Conservation (phyloP, 2,329 filamentous ascomycete species). For the Waltergamsia citrina region DNA sequence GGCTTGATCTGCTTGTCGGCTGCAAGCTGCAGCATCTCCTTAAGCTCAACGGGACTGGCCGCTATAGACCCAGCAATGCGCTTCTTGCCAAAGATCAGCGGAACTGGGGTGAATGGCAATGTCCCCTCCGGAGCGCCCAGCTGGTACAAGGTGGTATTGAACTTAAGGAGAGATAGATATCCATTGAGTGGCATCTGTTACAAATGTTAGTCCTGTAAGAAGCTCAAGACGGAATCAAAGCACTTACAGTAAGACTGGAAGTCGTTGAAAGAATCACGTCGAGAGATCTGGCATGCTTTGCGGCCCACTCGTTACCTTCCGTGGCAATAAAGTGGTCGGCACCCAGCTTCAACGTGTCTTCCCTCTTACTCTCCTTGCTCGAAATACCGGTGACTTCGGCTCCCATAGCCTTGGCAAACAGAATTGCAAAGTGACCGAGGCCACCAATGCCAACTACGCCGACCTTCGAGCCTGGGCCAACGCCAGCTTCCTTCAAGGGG, state of each 20-base stretch:
- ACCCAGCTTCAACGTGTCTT: constrained; percentile 46
- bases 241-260: constrained; percentile 26
- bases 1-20: constrained; percentile 43
- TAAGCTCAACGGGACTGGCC: constrained; percentile 38
- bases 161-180: constrained; percentile 28
- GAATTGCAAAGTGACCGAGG: constrained; percentile 58
- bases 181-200: constrained; percentile 52
- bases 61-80: too few species aligned
- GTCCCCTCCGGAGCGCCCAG: constrained; percentile 2
- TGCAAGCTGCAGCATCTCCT: constrained; percentile 45
- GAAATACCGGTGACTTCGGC: constrained; percentile 53
- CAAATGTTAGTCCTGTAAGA: too few species aligned
- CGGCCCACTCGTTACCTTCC: constrained; percentile 42
- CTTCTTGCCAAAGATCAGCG: too few species aligned
- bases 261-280: constrained; percentile 53
- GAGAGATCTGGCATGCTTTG: constrained; percentile 37
- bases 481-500: constrained; percentile 52
- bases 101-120: too few species aligned
- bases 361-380: constrained; percentile 38
- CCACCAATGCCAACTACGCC: constrained; percentile 61
- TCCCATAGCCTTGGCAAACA: constrained; percentile 59
- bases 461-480: constrained; percentile 57
- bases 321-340: constrained; percentile 39
- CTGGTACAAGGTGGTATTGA: constrained; percentile 1
- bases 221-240: too few species aligned